These are phyloP conservation scores for Tremellales sp. DNA, from an alignment of 1,284 basidiomycete genomes.

Conservation along the genomic window DNA sequence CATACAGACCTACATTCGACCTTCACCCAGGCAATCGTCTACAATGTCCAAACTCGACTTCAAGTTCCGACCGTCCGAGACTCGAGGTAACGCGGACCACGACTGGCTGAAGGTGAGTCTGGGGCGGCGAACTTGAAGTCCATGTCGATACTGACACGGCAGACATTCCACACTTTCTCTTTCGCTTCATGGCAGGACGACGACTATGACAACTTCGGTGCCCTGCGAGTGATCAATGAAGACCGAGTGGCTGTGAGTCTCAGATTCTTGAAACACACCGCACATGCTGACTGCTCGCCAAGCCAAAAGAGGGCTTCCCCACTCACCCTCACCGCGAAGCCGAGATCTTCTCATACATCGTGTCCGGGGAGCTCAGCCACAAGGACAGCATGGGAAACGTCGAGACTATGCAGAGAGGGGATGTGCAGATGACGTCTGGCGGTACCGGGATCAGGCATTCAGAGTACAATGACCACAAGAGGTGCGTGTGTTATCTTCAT, in stretches of 20 bases:
- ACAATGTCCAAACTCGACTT: constrained; percentile 12
- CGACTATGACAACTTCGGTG: constrained; percentile 41
- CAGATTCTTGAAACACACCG: not conserved
- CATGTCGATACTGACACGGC: constrained; percentile 1
- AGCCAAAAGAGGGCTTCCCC: constrained; percentile 77
- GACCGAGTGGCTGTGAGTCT: constrained; percentile 64
- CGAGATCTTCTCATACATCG: constrained; percentile 87
- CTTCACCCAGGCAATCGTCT: not conserved
- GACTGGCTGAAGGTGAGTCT: constrained; percentile 83
- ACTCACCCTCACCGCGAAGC: constrained; percentile 78
- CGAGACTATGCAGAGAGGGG: constrained; percentile 80
- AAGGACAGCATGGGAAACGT: constrained; percentile 84
- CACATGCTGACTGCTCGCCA: constrained; percentile 35
- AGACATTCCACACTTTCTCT: constrained; percentile 78
- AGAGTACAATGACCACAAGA: constrained; percentile 65
- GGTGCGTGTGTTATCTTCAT: constrained; percentile 8
- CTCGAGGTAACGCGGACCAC: constrained; percentile 75
- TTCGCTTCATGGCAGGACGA: constrained; percentile 70
- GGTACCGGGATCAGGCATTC: constrained; percentile 54
- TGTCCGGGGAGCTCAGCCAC: constrained; percentile 47
- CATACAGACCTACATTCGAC: not conserved
- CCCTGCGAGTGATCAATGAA: constrained; percentile 68
- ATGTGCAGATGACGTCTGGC: constrained; percentile 84
- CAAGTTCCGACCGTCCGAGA: constrained; percentile 56
- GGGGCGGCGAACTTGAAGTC: not conserved